Conservation (phyloP, 805 yeast species). For the Sugiyamaella boreocaroliniensis region DNA sequence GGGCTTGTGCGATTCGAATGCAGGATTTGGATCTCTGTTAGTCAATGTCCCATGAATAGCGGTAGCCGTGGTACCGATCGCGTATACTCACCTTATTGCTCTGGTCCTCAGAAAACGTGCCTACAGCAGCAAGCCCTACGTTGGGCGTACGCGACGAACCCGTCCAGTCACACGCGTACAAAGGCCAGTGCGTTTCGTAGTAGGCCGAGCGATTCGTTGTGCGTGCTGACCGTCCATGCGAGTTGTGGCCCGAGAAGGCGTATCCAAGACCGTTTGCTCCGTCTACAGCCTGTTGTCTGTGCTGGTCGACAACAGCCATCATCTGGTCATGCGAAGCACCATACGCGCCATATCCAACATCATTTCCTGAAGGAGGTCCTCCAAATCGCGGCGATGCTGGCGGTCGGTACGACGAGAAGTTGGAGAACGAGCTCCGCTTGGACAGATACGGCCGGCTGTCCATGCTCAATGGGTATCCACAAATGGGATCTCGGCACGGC, state of each 20-base stretch:
- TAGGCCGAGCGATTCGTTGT: conserved; percentile 34
- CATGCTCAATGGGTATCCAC: neutral
- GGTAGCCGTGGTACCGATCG: too few relatives aligned
- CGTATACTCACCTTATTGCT: conserved; percentile 50
- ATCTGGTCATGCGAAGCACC: neutral
- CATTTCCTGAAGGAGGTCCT: neutral
- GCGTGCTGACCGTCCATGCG: neutral
- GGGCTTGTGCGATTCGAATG: conserved; percentile 16
- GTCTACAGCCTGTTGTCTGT: neutral
- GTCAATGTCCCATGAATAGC: neutral
- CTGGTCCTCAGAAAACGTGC: conserved; percentile 75
- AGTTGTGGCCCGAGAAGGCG: conserved; percentile 6
- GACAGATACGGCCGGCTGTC: conserved; percentile 20
- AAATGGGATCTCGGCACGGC: too few relatives aligned
- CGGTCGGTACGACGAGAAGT: conserved; percentile 17
- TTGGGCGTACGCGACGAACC: conserved; percentile 30
- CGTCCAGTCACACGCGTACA: conserved; percentile 51
- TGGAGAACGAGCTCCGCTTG: conserved; percentile 26
- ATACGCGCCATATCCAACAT: neutral
- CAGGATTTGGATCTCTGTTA: conserved; percentile 6
- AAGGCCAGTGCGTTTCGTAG: conserved; percentile 44
- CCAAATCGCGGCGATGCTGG: conserved; percentile 15
- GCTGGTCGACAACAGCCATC: neutral
- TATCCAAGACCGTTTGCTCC: neutral
- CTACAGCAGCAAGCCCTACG: conserved; percentile 45